phyloP scores from a whole-genome alignment of 176 grass and related monocot genomes.

The Poa annua region DNA sequence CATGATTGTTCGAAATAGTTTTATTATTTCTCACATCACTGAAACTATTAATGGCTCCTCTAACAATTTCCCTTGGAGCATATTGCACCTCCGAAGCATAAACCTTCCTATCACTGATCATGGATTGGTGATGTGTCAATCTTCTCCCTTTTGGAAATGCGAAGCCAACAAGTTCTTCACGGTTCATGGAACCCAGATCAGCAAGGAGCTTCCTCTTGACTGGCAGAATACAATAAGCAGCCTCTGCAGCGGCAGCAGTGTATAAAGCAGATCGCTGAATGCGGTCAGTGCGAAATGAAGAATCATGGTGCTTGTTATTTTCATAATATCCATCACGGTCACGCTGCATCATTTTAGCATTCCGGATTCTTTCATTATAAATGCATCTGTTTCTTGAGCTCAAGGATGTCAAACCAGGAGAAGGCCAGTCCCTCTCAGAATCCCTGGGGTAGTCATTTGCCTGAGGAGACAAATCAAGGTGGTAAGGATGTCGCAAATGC shows the following conservation, averaged over 20 bases:
- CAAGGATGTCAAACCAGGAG: conserved; percentile 36
- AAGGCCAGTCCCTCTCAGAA: conserved; percentile 43
- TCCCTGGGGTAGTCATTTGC: conserved; percentile 26
- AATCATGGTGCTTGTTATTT: conserved; percentile 35
- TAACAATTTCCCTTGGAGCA: conserved; percentile 41
- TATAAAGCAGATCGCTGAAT: conserved; percentile 34
- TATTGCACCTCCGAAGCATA: conserved; percentile 32
- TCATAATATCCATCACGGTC: conserved; percentile 35
- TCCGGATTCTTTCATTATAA: conserved; percentile 34
- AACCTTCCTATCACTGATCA: conserved; percentile 46
- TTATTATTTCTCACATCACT: conserved; percentile 49
- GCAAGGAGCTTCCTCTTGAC: conserved; percentile 43
- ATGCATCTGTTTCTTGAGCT: conserved; percentile 46
- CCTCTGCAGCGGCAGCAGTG: conserved; percentile 38
- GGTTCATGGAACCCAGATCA: conserved; percentile 42
- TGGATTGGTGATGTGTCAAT: conserved; percentile 39
- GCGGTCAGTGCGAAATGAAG: conserved; percentile 19
- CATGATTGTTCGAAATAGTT: conserved; percentile 48
- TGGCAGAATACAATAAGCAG: conserved; percentile 32
- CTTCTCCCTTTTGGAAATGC: conserved; percentile 51
- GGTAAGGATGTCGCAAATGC: conserved; percentile 41
- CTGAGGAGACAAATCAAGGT: conserved; percentile 27
- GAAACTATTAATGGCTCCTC: conserved; percentile 42
- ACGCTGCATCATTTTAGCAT: conserved; percentile 37
- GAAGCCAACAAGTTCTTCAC: conserved; percentile 32